These are phyloP conservation scores for Neurospora sp. DNA, from an alignment of 495 filamentous ascomycete species.

Conservation along the genomic window DNA sequence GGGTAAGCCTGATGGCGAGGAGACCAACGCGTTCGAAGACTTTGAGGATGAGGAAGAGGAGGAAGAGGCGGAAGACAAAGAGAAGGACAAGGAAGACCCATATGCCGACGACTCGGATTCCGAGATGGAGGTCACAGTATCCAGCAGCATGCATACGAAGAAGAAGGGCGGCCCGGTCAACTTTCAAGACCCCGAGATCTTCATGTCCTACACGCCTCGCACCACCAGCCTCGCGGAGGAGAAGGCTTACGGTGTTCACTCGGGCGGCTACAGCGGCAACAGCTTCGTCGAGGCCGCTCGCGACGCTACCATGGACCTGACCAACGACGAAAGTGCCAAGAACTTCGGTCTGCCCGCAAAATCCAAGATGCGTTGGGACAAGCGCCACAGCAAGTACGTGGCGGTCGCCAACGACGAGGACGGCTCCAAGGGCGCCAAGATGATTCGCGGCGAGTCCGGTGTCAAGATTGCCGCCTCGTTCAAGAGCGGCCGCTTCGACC, in stretches of 20 bases:
- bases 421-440: conserved; percentile 71
- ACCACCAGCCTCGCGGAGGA: conserved; percentile 72
- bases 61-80: conserved; percentile 29
- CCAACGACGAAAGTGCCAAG: conserved; percentile 69
- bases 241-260: conserved; percentile 82
- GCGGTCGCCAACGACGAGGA: conserved; percentile 84
- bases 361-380: conserved; percentile 85
- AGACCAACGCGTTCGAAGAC: conserved; percentile 13
- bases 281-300: conserved; percentile 80
- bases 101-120: conserved; percentile 54
- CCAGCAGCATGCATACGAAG: conserved; percentile 42
- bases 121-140: conserved; percentile 78
- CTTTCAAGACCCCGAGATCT: conserved; percentile 78
- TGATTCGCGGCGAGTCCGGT: conserved; percentile 83
- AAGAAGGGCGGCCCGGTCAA: conserved; percentile 33
- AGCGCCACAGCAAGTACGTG: conserved; percentile 93
- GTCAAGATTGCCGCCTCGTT: conserved; percentile 93
- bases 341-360: conserved; percentile 63
- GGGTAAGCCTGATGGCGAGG: conserved; percentile 1
- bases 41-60: conserved; percentile 17
- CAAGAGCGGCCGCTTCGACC: conserved; percentile 85
- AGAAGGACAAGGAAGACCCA: conserved; percentile 25
- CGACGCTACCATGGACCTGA: conserved; percentile 78
- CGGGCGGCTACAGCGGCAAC: conserved; percentile 48
- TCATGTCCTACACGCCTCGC: conserved; percentile 88